These are phyloP conservation scores for Heterobasidion irregulare DNA, from an alignment of 1,284 basidiomycete genomes.

Conservation along the genomic window DNA sequence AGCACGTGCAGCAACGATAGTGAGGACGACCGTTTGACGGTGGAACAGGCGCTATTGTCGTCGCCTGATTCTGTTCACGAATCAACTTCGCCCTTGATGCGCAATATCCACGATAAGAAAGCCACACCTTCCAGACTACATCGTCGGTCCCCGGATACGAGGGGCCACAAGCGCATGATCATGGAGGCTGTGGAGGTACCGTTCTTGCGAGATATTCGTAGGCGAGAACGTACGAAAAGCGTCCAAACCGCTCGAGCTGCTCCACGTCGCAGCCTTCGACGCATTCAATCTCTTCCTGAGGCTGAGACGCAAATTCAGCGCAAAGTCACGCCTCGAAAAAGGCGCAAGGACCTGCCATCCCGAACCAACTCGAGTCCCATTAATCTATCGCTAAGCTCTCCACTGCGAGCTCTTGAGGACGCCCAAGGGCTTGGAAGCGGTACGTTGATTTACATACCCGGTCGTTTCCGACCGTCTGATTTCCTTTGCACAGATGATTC, in stretches of 20 bases:
- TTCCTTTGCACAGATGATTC: constrained; percentile 30
- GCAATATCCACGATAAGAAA: background rate
- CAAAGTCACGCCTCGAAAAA: background rate
- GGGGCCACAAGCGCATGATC: constrained; percentile 38
- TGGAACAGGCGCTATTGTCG: constrained; percentile 5
- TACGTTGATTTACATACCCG: constrained; percentile 18
- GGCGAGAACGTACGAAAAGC: constrained; percentile 11
- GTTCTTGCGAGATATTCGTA: constrained; percentile 22
- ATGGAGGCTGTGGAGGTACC: constrained; percentile 52
- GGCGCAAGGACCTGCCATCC: background rate
- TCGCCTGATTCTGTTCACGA: constrained; percentile 1
- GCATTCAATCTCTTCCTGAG: constrained; percentile 4
- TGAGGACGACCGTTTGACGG: constrained; percentile 21
- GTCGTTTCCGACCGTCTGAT: background rate
- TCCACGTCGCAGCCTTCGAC: constrained; percentile 8
- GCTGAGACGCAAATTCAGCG: background rate
- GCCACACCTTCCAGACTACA: background rate
- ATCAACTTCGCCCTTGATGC: background rate
- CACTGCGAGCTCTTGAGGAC: constrained; percentile 22
- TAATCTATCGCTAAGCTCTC: constrained; percentile 12
- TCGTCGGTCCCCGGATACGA: constrained; percentile 13
- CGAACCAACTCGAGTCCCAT: background rate
- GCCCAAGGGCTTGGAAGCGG: constrained; percentile 32
- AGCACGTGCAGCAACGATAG: constrained; percentile 12
- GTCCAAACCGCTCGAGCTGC: constrained; percentile 9